These are phyloP conservation scores for Penicillium sp. DNA, from an alignment of 2,329 filamentous ascomycete species.

Conservation along the genomic window DNA sequence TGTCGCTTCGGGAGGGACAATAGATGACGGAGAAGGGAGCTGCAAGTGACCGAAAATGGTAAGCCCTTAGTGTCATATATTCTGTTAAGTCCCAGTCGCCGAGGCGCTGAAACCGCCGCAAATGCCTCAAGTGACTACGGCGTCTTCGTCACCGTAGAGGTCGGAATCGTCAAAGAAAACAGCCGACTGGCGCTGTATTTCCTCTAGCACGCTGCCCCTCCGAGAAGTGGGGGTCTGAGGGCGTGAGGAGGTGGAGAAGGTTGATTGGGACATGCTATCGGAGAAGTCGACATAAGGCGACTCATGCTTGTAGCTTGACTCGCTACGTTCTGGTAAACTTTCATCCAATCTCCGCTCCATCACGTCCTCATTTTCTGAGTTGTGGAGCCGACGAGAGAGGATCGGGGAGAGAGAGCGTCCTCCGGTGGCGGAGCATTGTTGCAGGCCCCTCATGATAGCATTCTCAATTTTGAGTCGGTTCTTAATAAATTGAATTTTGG, in stretches of 20 bases:
- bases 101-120: constrained; percentile 15
- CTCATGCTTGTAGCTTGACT: constrained; percentile 19
- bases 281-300: constrained; percentile 24
- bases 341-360: constrained; percentile 28
- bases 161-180: constrained; percentile 48
- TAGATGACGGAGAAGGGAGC: constrained; percentile 12
- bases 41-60: constrained; percentile 19
- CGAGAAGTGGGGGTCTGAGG: constrained; percentile 21
- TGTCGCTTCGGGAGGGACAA: constrained; percentile 4
- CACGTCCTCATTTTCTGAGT: constrained; percentile 18
- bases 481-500: constrained; percentile 84
- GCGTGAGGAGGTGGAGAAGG: constrained; percentile 19
- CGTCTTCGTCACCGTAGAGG: constrained; percentile 30
- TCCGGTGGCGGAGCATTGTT: constrained; percentile 29
- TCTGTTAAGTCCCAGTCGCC: background rate
- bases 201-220: constrained; percentile 40
- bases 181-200: constrained; percentile 46
- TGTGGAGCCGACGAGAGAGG: constrained; percentile 27
- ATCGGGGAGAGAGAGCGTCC: constrained; percentile 27
- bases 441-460: constrained; percentile 57
- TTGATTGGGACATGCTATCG: constrained; percentile 23
- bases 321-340: constrained; percentile 26
- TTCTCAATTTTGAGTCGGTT: constrained; percentile 85
- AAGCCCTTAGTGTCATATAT: constrained; percentile 10
- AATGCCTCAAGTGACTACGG: constrained; percentile 15